These are phyloP conservation scores for Nitzschia putrida DNA, from an alignment of 108 stramenopile genomes.

Conservation along the genomic window DNA sequence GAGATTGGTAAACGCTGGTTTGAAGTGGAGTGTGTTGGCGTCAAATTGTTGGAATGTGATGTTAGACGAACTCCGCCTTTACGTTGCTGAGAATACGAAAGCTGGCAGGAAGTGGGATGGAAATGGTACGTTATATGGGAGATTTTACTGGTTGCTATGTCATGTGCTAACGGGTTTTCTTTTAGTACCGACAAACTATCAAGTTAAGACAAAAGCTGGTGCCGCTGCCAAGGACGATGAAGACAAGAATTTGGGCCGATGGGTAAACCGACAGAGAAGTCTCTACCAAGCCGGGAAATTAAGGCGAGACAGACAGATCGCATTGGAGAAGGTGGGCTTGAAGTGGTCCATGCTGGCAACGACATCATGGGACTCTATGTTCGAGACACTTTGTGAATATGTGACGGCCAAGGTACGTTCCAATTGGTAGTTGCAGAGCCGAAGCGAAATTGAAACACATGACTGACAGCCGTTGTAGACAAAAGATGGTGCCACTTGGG, in stretches of 20 bases:
- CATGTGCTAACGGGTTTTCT: slow-evolving; percentile 5
- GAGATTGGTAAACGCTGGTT: slow-evolving; percentile 74
- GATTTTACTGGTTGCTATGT: too few species aligned
- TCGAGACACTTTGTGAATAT: slow-evolving; percentile 69
- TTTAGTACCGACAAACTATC: slow-evolving; percentile 82
- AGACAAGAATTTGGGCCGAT: slow-evolving; percentile 81
- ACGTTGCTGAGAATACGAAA: slow-evolving; percentile 64
- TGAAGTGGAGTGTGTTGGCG: slow-evolving; percentile 89
- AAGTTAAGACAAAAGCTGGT: slow-evolving; percentile 56
- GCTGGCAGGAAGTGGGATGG: slow-evolving; percentile 61
- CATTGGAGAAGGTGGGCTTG: slow-evolving; percentile 76
- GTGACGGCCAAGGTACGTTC: slow-evolving; percentile 39
- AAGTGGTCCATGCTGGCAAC: slow-evolving; percentile 88
- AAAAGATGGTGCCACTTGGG: slow-evolving; percentile 60
- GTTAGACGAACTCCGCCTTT: slow-evolving; percentile 79
- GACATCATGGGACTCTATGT: slow-evolving; percentile 84
- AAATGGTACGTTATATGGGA: slow-evolving; percentile 40
- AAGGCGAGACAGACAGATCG: slow-evolving; percentile 71
- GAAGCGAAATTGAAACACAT: not conserved
- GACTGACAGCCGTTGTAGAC: slow-evolving; percentile 14
- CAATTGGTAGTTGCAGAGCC: not conserved
- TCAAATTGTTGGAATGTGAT: slow-evolving; percentile 86
- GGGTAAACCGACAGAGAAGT: slow-evolving; percentile 88
- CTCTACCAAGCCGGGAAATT: slow-evolving; percentile 82
- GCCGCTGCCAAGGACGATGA: slow-evolving; percentile 45